A percentile compares a stretch with the other conserved stretches of the same genome.
Evolutionary conservation across 352 stramenopile species (phyloP).

Genomic region (Hyaloperonospora arabidopsidis): DNA sequence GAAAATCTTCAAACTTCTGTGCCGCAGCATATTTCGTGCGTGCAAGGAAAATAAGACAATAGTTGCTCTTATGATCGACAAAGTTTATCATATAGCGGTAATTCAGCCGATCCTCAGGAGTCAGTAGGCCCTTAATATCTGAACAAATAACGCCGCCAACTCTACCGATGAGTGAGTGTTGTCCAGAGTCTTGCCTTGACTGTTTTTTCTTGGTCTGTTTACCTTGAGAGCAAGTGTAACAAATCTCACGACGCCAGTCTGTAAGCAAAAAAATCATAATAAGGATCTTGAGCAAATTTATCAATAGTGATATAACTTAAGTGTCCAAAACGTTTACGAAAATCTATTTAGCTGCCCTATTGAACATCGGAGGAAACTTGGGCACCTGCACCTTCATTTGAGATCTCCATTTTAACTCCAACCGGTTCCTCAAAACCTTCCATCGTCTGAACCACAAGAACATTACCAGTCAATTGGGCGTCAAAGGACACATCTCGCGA

Average conservation of each 20-base stretch:
- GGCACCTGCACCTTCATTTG: too few relatives aligned
- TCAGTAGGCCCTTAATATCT: background rate
- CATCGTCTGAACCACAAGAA: too few relatives aligned
- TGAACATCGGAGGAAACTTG: too few relatives aligned
- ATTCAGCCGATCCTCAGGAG: background rate
- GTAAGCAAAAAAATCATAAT: background rate
- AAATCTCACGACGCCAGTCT: background rate
- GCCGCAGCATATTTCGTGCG: background rate
- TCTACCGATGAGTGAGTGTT: background rate
- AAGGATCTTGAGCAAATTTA: background rate
- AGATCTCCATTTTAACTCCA: too few relatives aligned
- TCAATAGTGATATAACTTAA: background rate
- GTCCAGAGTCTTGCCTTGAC: background rate
- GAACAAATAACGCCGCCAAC: background rate
- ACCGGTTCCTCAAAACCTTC: too few relatives aligned
- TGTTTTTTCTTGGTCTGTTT: background rate
- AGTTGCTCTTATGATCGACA: background rate
- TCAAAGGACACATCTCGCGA: too few relatives aligned
- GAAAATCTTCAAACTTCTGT: background rate
- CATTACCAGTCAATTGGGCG: too few relatives aligned
- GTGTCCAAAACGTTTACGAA: background rate
- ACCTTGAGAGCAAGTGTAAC: background rate
- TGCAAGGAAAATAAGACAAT: background rate
- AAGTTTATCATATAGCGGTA: background rate
- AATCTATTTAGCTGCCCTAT: too few relatives aligned